Percentiles rank a stretch among this genome's conserved stretches.
Evolutionary conservation across 176 grass and related monocot species (phyloP).

Genomic region (Rhynchospora tenuis): DNA sequence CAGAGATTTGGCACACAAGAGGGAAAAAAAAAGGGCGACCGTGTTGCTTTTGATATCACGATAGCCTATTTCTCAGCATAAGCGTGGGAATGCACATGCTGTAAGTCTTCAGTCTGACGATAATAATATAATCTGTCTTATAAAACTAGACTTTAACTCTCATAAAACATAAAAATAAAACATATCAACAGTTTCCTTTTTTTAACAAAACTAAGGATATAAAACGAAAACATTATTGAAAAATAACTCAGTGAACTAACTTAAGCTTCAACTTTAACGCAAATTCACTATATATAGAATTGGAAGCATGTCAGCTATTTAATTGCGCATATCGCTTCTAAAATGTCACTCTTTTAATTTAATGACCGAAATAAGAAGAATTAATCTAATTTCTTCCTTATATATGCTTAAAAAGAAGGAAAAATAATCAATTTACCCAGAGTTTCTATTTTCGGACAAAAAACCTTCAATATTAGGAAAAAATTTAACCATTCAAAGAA

Average conservation of each 20-base stretch:
- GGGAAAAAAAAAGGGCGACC: not conserved
- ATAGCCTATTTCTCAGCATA: not conserved
- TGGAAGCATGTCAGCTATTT: not conserved
- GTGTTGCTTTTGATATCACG: not conserved
- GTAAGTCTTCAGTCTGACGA: not conserved
- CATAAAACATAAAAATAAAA: not conserved
- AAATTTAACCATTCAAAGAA: not conserved
- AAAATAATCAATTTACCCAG: not conserved
- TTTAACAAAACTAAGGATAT: not conserved
- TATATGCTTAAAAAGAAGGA: not conserved
- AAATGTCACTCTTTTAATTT: not conserved
- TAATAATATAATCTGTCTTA: not conserved
- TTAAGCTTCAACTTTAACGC: not conserved
- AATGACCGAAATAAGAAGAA: not conserved
- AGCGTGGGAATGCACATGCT: not conserved
- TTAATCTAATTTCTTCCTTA: not conserved
- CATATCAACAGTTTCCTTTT: not conserved
- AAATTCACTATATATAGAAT: not conserved
- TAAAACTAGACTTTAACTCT: not conserved
- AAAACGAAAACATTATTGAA: not conserved
- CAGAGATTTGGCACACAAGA: not conserved
- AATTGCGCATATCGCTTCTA: not conserved
- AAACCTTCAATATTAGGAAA: not conserved
- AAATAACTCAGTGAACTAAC: not conserved
- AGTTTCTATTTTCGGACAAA: not conserved